Conservation (phyloP, 2,329 filamentous ascomycete species). For the Atkinsonella hypoxylon region DNA sequence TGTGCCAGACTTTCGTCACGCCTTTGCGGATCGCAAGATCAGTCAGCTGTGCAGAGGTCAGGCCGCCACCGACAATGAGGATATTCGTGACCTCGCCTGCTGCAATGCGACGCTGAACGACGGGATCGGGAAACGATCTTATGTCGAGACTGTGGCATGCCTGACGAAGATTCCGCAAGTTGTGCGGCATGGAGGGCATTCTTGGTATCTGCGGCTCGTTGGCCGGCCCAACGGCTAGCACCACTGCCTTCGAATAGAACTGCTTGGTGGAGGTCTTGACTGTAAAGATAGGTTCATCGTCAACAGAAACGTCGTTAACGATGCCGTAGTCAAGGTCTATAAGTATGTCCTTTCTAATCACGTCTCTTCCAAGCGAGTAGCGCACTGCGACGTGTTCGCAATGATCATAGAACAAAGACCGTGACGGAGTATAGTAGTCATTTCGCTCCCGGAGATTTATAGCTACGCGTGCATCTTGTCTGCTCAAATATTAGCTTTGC, state of each 20-base stretch:
- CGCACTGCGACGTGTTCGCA: slow-evolving; percentile 44
- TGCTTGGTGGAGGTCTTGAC: slow-evolving; percentile 41
- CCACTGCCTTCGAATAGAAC: slow-evolving; percentile 49
- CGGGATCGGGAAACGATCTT: slow-evolving; percentile 40
- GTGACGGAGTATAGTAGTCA: slow-evolving; percentile 57
- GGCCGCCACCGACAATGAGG: slow-evolving; percentile 60
- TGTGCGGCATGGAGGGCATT: slow-evolving; percentile 21
- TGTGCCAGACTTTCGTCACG: slow-evolving; percentile 54
- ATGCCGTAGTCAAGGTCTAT: slow-evolving; percentile 48
- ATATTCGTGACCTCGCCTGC: slow-evolving; percentile 43
- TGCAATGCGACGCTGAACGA: slow-evolving; percentile 41
- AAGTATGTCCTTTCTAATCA: slow-evolving; percentile 51
- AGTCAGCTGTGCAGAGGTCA: slow-evolving; percentile 64
- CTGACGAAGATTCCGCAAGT: slow-evolving; percentile 20
- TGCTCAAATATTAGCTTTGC: slow-evolving; percentile 19
- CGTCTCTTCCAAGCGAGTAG: slow-evolving; percentile 31
- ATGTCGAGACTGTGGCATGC: slow-evolving; percentile 56
- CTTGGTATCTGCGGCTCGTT: slow-evolving; percentile 40
- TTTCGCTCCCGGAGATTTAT: slow-evolving; percentile 57
- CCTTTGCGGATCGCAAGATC: slow-evolving; percentile 54
- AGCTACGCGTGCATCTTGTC: slow-evolving; percentile 32
- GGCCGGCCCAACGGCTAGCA: slow-evolving; percentile 60
- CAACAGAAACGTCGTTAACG: slow-evolving; percentile 28
- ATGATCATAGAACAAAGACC: slow-evolving; percentile 48
- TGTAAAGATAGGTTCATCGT: slow-evolving; percentile 49